Evolutionary conservation across 257 asterid species (phyloP).

Genomic region (Eucommia ulmoides): DNA sequence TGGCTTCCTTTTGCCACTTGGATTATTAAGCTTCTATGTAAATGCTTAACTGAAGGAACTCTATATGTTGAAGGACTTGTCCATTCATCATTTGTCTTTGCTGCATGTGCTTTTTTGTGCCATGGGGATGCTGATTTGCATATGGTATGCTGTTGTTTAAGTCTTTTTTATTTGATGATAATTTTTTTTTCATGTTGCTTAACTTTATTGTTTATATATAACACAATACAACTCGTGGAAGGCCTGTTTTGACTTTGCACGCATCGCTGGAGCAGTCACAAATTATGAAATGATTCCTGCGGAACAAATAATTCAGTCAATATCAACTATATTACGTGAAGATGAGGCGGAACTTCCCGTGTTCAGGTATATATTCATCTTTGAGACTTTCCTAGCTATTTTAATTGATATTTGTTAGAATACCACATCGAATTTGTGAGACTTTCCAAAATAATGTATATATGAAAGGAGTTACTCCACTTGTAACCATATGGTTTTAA

Average conservation of each 20-base stretch:
- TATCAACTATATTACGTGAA: slow-evolving; percentile 42
- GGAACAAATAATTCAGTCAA: slow-evolving; percentile 54
- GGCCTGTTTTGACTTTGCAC: slow-evolving; percentile 90
- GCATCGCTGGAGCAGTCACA: slow-evolving; percentile 57
- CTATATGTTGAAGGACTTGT: slow-evolving; percentile 81
- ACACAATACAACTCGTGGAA: no score
- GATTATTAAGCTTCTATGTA: slow-evolving; percentile 65
- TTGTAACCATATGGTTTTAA: no score
- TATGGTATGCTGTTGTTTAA: slow-evolving; percentile 53
- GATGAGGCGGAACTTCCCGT: slow-evolving; percentile 40
- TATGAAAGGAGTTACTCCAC: no score
- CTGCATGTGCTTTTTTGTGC: slow-evolving; percentile 65
- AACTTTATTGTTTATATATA: neutral
- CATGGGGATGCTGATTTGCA: slow-evolving; percentile 73
- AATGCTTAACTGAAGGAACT: slow-evolving; percentile 82
- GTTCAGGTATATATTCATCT: slow-evolving; percentile 47
- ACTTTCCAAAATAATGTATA: no score
- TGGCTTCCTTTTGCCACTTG: slow-evolving; percentile 65
- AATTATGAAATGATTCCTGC: slow-evolving; percentile 46
- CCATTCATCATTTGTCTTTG: slow-evolving; percentile 49
- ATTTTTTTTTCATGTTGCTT: slow-evolving; percentile 5
- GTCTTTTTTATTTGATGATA: slow-evolving; percentile 3
- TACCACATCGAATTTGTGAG: no score
- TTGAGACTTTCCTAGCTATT: no score
- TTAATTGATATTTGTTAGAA: no score